phyloP scores from a whole-genome alignment of 129 eudicot species.

The Arctium lappa region DNA sequence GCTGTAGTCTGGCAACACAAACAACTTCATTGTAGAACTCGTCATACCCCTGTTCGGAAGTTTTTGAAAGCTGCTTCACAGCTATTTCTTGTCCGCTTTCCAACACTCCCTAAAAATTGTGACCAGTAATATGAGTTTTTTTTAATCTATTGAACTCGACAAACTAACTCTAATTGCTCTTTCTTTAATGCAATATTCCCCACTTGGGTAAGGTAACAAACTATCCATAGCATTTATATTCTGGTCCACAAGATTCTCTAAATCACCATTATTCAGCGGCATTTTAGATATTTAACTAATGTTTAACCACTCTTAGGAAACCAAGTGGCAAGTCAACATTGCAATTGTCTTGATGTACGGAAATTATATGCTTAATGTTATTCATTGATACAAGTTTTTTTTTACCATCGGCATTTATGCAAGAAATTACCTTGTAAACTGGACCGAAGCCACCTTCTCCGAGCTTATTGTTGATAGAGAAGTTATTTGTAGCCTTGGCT shows the following conservation, averaged over 20 bases:
- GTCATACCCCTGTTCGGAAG: slow-evolving; percentile 37
- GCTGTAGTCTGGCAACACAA: slow-evolving; percentile 41
- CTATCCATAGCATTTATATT: no score
- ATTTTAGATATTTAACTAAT: no score
- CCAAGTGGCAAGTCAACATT: no score
- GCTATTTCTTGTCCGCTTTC: slow-evolving; percentile 32
- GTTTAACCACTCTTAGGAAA: no score
- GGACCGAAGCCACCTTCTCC: slow-evolving; percentile 43
- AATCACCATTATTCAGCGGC: not conserved
- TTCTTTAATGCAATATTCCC: not conserved
- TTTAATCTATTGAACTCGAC: not conserved
- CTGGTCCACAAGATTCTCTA: not conserved
- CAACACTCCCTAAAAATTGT: slow-evolving; percentile 19
- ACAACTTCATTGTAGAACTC: slow-evolving; percentile 48
- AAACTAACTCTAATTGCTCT: not conserved
- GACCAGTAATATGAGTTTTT: not conserved
- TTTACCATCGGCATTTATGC: not conserved
- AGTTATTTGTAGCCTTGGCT: slow-evolving; percentile 16
- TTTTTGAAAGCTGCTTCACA: slow-evolving; percentile 39
- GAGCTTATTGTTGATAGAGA: slow-evolving; percentile 25
- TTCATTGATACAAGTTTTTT: not conserved
- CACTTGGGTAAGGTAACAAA: not conserved
- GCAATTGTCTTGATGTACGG: not conserved
- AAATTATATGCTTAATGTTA: not conserved
- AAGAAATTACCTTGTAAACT: slow-evolving; percentile 23